These are phyloP conservation scores for Hysterangium stoloniferum DNA, from an alignment of 768 basidiomycete genomes.

Conservation along the genomic window DNA sequence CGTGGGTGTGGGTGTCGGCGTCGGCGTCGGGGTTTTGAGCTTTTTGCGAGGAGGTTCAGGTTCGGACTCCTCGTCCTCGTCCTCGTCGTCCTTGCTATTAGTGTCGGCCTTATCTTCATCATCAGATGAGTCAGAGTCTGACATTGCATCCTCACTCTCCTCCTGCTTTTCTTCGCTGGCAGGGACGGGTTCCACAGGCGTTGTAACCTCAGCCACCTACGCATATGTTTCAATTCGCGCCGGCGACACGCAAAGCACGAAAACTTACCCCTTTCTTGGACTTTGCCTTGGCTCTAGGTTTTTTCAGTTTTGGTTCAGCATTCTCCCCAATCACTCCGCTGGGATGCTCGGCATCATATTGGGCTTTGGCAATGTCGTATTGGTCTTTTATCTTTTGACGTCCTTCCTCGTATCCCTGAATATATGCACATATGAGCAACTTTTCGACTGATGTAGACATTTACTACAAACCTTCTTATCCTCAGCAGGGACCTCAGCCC, in stretches of 20 bases:
- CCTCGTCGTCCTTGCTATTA: slow-evolving; percentile 10
- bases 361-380: slow-evolving; percentile 56
- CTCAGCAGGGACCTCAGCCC: slow-evolving; percentile 58
- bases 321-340: slow-evolving; percentile 29
- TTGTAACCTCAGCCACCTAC: not conserved
- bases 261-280: slow-evolving; percentile 20
- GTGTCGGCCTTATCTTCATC: not conserved
- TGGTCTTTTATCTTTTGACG: slow-evolving; percentile 52
- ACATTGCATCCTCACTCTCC: not conserved
- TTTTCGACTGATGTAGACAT: no score
- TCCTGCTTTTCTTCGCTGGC: slow-evolving; percentile 3
- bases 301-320: slow-evolving; percentile 11
- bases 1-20: not conserved
- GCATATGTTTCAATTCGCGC: not conserved
- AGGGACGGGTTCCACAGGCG: not conserved
- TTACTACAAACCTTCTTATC: slow-evolving; percentile 63
- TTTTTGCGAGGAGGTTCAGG: slow-evolving; percentile 14
- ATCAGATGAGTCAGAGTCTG: not conserved
- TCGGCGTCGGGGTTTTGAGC: slow-evolving; percentile 4
- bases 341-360: slow-evolving; percentile 51
- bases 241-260: not conserved
- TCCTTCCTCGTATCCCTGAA: slow-evolving; percentile 14
- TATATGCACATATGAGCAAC: slow-evolving; percentile 1
- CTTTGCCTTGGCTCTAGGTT: slow-evolving; percentile 24
- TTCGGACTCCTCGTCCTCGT: slow-evolving; percentile 5